Evolutionary conservation across 345 rosid species (phyloP).

Genomic region (Eucalyptus guilfoylei): DNA sequence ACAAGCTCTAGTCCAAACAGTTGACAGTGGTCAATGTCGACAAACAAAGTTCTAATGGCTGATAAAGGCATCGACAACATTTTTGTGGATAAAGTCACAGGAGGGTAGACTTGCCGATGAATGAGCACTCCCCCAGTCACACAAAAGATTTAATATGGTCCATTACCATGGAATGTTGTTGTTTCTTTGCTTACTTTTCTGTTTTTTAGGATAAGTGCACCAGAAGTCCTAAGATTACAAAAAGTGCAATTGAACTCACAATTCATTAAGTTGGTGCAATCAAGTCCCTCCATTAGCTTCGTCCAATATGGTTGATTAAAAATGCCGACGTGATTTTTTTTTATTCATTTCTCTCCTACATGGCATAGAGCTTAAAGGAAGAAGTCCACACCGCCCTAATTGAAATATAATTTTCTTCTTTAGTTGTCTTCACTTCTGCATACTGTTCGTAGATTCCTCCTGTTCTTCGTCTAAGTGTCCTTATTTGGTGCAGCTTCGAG

Average conservation of each 20-base stretch:
- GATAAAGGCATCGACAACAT: background rate
- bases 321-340: background rate
- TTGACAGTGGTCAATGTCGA: background rate
- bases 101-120: background rate
- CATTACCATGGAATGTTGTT: background rate
- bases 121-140: background rate
- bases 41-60: background rate
- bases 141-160: background rate
- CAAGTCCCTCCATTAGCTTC: background rate
- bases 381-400: background rate
- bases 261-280: background rate
- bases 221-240: too few relatives aligned
- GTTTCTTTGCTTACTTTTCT: background rate
- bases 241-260: background rate
- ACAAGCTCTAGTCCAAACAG: background rate
- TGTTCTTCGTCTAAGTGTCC: background rate
- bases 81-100: background rate
- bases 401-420: background rate
- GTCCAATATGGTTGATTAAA: rapidly evolving
- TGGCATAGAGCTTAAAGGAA: background rate
- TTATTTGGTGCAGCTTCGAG: background rate
- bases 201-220: background rate
- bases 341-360: background rate
- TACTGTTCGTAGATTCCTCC: background rate
- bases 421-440: background rate